phyloP scores from a whole-genome alignment of 2,329 filamentous ascomycete species.

The Lasiodiplodia hormozganensis region DNA sequence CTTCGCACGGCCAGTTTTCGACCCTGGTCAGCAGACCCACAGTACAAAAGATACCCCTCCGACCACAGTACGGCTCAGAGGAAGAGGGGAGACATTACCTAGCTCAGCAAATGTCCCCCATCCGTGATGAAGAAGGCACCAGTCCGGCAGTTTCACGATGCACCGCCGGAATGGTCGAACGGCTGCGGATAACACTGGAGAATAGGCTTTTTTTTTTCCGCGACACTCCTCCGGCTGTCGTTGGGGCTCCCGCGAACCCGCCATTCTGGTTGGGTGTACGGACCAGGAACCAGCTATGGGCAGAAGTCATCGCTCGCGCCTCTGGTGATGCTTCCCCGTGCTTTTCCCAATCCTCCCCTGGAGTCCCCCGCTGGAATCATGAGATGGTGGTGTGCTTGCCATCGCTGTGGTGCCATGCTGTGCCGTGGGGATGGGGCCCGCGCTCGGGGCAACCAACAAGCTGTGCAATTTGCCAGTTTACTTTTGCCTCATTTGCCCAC shows the following conservation, averaged over 20 bases:
- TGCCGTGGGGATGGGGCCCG: constrained; percentile 1
- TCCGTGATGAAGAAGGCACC: neutral
- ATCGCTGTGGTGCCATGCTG: constrained; percentile 13
- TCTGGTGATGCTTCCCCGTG: neutral
- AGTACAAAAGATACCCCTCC: too few species aligned
- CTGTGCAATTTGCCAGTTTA: neutral
- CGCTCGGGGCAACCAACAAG: constrained; percentile 1
- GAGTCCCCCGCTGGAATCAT: constrained; percentile 6
- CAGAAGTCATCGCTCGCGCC: neutral
- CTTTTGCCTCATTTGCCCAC: constrained; percentile 6
- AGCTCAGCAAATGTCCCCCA: neutral
- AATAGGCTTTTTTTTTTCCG: constrained; percentile 7
- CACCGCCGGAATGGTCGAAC: constrained; percentile 21
- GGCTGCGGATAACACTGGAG: constrained; percentile 25
- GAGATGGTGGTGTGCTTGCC: constrained; percentile 23
- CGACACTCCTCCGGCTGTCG: constrained; percentile 3
- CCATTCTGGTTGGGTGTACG: constrained; percentile 13
- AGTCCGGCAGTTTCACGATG: neutral
- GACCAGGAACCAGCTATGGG: constrained; percentile 7
- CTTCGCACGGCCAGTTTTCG: too few species aligned
- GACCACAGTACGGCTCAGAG: neutral
- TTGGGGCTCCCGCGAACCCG: constrained; percentile 12
- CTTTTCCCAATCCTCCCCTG: neutral
- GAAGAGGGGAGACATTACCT: neutral
- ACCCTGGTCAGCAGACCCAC: too few species aligned